Percentiles rank a stretch among this genome's conserved stretches.
These are phyloP conservation scores for Cucumis melo DNA, from an alignment of 306 rosid species.

Conservation along the genomic window DNA sequence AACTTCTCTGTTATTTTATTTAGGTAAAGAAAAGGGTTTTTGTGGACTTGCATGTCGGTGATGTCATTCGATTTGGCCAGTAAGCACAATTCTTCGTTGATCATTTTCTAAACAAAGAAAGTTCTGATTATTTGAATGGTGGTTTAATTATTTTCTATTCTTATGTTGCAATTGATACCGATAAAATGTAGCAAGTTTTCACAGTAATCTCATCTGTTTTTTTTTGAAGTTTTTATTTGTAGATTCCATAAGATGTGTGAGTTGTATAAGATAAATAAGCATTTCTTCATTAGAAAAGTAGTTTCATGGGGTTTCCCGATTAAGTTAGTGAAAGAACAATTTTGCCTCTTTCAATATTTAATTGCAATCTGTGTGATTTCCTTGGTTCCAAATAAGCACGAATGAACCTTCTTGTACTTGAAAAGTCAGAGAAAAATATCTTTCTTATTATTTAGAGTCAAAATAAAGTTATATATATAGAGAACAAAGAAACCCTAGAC, in stretches of 20 bases:
- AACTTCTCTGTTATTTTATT: slow-evolving; percentile 12
- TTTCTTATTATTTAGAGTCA: too few relatives aligned
- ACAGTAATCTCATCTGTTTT: background rate
- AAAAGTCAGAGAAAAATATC: too few relatives aligned
- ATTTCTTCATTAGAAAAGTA: background rate
- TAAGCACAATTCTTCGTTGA: slow-evolving; percentile 27
- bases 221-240: background rate
- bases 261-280: background rate
- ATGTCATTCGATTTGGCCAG: slow-evolving; percentile 92
- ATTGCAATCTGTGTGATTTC: background rate
- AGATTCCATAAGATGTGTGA: background rate
- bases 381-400: background rate
- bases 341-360: background rate
- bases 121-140: background rate
- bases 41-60: slow-evolving; percentile 75
- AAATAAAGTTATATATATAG: too few relatives aligned
- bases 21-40: slow-evolving; percentile 66
- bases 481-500: too few relatives aligned
- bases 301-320: background rate
- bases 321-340: background rate
- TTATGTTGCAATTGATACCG: background rate
- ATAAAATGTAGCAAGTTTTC: background rate
- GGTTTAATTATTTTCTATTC: background rate
- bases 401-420: background rate
- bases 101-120: background rate